phyloP scores from a whole-genome alignment of 495 filamentous ascomycete species.

The Penicillium chermesinum region DNA sequence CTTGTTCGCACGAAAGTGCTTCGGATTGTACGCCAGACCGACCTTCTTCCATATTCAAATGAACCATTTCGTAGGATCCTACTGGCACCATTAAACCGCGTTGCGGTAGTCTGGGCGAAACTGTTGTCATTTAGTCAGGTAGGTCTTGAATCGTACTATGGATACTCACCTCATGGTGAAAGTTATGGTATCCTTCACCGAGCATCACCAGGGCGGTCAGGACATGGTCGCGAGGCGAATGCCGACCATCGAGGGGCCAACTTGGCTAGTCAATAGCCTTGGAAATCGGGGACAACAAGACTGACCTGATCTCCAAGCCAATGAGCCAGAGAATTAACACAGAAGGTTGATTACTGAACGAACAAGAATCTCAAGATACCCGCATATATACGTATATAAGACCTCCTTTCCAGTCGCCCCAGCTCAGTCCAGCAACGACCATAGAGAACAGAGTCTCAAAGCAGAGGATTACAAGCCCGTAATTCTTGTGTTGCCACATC shows the following conservation, averaged over 20 bases:
- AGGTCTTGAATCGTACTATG: background rate
- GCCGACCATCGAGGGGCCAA: conserved; percentile 87
- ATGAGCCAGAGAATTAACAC: conserved; percentile 87
- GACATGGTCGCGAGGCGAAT: conserved; percentile 87
- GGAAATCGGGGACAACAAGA: background rate
- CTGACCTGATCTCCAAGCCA: conserved; percentile 75
- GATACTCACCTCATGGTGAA: conserved; percentile 64
- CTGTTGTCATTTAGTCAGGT: conserved; percentile 28
- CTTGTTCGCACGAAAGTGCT: conserved; percentile 88
- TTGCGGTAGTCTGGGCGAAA: conserved; percentile 96
- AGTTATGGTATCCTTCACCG: conserved; percentile 94
- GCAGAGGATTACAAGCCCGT: conserved; percentile 68
- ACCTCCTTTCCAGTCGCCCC: conserved; percentile 79
- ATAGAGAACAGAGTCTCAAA: conserved; percentile 80
- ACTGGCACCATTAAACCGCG: conserved; percentile 90
- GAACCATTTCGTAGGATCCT: conserved; percentile 91
- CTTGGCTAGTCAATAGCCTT: background rate
- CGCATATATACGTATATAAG: conserved; percentile 84
- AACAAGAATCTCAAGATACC: conserved; percentile 87
- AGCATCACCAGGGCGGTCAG: conserved; percentile 86
- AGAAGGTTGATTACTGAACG: conserved; percentile 90
- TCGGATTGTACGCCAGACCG: conserved; percentile 81
- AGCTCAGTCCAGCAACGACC: conserved; percentile 69
- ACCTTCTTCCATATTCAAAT: conserved; percentile 88
- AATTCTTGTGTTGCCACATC: conserved; percentile 82